phyloP scores from a whole-genome alignment of 495 filamentous ascomycete genomes.

The Cairneyella variabilis region DNA sequence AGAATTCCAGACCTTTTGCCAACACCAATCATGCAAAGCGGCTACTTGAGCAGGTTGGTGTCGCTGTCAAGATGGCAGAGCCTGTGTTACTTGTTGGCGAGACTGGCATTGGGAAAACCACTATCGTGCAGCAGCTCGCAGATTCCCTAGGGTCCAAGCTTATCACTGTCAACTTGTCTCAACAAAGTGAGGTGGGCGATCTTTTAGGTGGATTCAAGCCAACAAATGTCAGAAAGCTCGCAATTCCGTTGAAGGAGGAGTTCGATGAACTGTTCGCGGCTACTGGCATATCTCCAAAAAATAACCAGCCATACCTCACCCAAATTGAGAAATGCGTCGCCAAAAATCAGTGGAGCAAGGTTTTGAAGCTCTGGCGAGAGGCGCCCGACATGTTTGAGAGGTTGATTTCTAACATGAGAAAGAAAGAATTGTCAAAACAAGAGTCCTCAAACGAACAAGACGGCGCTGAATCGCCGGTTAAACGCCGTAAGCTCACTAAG shows the following conservation, averaged over 20 bases:
- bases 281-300: slow-evolving; percentile 75
- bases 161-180: slow-evolving; percentile 88
- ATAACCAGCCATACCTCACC: slow-evolving; percentile 82
- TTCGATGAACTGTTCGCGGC: slow-evolving; percentile 85
- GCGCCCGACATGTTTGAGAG: slow-evolving; percentile 79
- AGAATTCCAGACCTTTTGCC: slow-evolving; percentile 56
- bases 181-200: slow-evolving; percentile 94
- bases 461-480: slow-evolving; percentile 61
- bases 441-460: slow-evolving; percentile 29
- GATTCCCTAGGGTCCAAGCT: slow-evolving; percentile 76
- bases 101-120: slow-evolving; percentile 97
- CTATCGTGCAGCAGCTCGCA: slow-evolving; percentile 88
- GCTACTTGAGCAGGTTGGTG: slow-evolving; percentile 79
- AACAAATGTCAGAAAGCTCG: slow-evolving; percentile 80
- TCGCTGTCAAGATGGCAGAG: slow-evolving; percentile 76
- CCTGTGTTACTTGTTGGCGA: slow-evolving; percentile 93
- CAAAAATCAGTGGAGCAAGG: slow-evolving; percentile 77
- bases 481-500: slow-evolving; percentile 80
- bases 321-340: slow-evolving; percentile 73
- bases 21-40: slow-evolving; percentile 67
- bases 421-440: no score
- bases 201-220: slow-evolving; percentile 95
- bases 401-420: slow-evolving; percentile 52
- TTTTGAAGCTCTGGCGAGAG: slow-evolving; percentile 83
- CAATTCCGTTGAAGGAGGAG: slow-evolving; percentile 85